phyloP scores from a whole-genome alignment of 495 filamentous ascomycete species.

The Chaetomium fimeti region DNA sequence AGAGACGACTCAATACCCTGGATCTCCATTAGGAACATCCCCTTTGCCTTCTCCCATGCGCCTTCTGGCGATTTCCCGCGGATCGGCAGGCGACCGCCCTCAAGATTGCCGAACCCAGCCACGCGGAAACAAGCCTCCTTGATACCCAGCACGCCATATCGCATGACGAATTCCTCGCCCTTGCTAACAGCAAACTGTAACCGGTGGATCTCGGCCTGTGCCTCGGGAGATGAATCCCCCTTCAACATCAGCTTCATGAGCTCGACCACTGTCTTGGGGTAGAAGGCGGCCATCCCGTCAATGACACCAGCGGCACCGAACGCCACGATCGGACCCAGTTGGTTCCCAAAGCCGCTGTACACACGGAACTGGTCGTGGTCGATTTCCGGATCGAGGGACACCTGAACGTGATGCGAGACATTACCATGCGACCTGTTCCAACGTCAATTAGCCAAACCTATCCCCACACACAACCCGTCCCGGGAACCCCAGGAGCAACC shows the following conservation, averaged over 20 bases:
- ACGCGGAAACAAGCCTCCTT: constrained; percentile 59
- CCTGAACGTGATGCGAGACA: constrained; percentile 59
- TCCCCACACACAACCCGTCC: no score
- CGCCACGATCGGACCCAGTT: constrained; percentile 59
- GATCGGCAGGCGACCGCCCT: constrained; percentile 57
- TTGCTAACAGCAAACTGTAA: constrained; percentile 58
- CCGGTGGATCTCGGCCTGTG: constrained; percentile 41
- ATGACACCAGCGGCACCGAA: constrained; percentile 62
- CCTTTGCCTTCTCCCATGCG: constrained; percentile 36
- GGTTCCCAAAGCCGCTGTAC: constrained; percentile 65
- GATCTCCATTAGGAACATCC: constrained; percentile 28
- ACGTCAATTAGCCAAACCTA: neutral
- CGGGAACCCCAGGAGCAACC: neutral
- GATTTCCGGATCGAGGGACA: constrained; percentile 51
- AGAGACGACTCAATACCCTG: constrained; percentile 26
- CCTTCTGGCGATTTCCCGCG: constrained; percentile 50
- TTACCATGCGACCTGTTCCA: constrained; percentile 56
- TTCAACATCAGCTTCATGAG: constrained; percentile 51
- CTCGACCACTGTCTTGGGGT: constrained; percentile 57
- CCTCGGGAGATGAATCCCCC: constrained; percentile 26
- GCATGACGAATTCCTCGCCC: constrained; percentile 60
- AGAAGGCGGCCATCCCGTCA: constrained; percentile 62
- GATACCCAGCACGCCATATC: constrained; percentile 57
- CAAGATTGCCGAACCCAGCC: constrained; percentile 53
- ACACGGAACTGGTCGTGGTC: constrained; percentile 56